Base-by-base conservation (phyloP, 495 filamentous ascomycete species). In the Choiromyces venosus region DNA sequence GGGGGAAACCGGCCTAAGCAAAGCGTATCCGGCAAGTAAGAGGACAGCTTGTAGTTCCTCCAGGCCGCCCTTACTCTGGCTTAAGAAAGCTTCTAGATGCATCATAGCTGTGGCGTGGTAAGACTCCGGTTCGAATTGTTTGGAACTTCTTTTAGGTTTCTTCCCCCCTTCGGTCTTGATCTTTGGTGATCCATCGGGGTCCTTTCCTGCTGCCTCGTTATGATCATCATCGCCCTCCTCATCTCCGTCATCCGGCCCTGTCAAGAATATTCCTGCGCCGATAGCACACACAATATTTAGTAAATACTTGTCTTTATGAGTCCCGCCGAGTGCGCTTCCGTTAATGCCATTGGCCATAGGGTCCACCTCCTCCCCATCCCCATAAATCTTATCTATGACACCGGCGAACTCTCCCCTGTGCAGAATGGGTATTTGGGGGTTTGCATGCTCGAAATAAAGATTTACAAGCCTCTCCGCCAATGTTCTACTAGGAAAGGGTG, bases 201-300 rank as follows among this genome's bases (percentile, higher is more conserved):
- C 39, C 37, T 46, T 46, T 29, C 74, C 40, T 40, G 67, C 25
- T 36, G 65, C 67, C 0, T 37, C 67, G n/a, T 73, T 71, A 16
- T 4, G 52, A 72, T 78, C 68, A 18, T 74, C 66, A 29, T 82
- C 79, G 64, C 75, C 76, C 68, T 85, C 85, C 35, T 84, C 83
- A 40, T 83, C 83, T 12, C 84, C 80, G 69, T 82, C 82, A 33
- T 81, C 77, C 2, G 79, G 76, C 16, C 72, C 74, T 42, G 78
- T 77, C 76, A 97, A 88, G 74, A 97, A 96, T 76, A 97, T 96
- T 0, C 93, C 94, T 18, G 92, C 91, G 12, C 94, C 94, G 74
- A 97, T 97, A 8, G 94, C 94, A 84, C 94, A 98, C n/a, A 97
- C 94, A 82, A 98, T 97, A 82, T 97, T 97, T 66, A 97, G 86